phyloP scores from a whole-genome alignment of 805 yeast species.

The Candida patagonica region DNA sequence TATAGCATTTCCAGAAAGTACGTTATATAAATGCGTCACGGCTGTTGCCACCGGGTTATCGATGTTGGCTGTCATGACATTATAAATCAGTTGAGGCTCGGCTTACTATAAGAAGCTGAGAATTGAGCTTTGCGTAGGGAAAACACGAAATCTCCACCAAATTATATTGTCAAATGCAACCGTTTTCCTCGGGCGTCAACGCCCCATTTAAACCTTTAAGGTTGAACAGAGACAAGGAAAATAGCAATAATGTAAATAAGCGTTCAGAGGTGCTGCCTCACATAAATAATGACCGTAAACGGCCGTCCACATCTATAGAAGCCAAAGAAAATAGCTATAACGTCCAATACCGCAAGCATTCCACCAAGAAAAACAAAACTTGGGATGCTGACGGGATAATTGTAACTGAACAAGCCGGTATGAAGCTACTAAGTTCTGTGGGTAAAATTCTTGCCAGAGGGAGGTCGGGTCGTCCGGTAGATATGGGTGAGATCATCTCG shows the following conservation, averaged over 20 bases:
- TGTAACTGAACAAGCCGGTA: slow-evolving; percentile 25
- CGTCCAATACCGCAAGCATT: slow-evolving; percentile 41
- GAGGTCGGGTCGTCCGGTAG: slow-evolving; percentile 7
- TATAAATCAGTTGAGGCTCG: too few relatives aligned
- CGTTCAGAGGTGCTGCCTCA: too few relatives aligned
- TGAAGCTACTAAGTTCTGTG: slow-evolving; percentile 22
- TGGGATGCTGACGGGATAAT: slow-evolving; percentile 96
- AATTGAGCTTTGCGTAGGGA: too few relatives aligned
- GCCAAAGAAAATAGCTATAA: not conserved
- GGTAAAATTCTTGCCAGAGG: slow-evolving; percentile 12
- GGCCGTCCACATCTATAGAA: not conserved
- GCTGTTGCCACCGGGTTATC: not conserved
- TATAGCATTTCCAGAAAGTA: not conserved
- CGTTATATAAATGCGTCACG: not conserved
- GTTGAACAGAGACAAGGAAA: not conserved
- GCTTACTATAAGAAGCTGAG: too few relatives aligned
- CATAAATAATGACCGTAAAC: not conserved
- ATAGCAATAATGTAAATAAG: not conserved
- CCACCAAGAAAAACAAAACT: slow-evolving; percentile 72
- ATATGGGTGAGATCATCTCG: slow-evolving; percentile 35
- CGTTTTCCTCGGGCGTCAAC: slow-evolving; percentile 2
- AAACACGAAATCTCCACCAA: too few relatives aligned
- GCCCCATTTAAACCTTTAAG: slow-evolving; percentile 8
- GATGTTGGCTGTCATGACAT: not conserved
- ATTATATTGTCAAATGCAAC: too few relatives aligned